Evolutionary conservation across 2,329 filamentous ascomycete species (phyloP).

Genomic region (Colletotrichum abscissum): DNA sequence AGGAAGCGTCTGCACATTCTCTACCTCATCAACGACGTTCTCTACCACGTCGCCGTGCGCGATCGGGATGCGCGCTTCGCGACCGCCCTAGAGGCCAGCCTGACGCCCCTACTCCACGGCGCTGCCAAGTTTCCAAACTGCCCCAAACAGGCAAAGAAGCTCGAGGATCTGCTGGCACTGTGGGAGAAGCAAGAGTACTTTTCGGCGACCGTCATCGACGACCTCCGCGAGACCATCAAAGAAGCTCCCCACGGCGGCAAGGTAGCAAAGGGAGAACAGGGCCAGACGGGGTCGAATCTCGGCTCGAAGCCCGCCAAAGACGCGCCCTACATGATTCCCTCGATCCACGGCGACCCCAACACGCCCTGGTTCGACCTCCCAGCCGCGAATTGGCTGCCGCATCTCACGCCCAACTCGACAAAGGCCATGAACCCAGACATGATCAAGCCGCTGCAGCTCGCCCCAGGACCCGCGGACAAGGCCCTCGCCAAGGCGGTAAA

Average conservation of each 20-base stretch:
- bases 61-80: constrained; percentile 62
- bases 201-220: constrained; percentile 60
- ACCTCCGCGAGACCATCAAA: constrained; percentile 69
- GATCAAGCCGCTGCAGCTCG: constrained; percentile 78
- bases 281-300: constrained; percentile 38
- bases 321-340: constrained; percentile 76
- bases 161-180: constrained; percentile 72
- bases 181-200: constrained; percentile 80
- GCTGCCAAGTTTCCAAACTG: constrained; percentile 68
- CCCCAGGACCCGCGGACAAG: constrained; percentile 74
- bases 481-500: constrained; percentile 76
- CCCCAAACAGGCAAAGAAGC: constrained; percentile 74
- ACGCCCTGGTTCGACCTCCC: constrained; percentile 86
- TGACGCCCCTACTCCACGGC: constrained; percentile 71
- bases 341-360: constrained; percentile 79
- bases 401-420: constrained; percentile 80
- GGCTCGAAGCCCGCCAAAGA: constrained; percentile 55
- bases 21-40: constrained; percentile 81
- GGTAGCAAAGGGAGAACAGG: constrained; percentile 5
- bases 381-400: constrained; percentile 82
- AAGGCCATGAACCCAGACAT: constrained; percentile 77
- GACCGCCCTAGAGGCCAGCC: constrained; percentile 65
- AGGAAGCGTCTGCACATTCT: constrained; percentile 80
- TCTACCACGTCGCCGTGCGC: constrained; percentile 74
- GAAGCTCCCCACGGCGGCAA: constrained; percentile 44